These are phyloP conservation scores for Plenodomus biglobosus DNA, from an alignment of 2,329 filamentous ascomycete genomes.

Conservation along the genomic window DNA sequence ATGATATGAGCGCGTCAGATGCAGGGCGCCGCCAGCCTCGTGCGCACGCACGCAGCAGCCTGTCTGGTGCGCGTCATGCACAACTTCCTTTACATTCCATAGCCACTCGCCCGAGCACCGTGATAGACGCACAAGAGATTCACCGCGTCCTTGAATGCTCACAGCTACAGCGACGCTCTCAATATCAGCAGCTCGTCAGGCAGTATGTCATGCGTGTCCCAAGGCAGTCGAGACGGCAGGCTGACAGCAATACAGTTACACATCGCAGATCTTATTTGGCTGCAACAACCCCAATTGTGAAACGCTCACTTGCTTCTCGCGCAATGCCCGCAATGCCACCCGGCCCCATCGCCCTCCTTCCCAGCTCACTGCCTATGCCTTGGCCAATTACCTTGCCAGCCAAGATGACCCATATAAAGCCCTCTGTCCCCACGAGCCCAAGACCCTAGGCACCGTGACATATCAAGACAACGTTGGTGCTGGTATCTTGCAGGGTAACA, in stretches of 20 bases:
- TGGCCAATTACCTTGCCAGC: slow-evolving; percentile 78
- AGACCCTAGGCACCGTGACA: slow-evolving; percentile 11
- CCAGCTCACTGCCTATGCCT: slow-evolving; percentile 74
- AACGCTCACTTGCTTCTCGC: slow-evolving; percentile 79
- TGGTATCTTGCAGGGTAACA: not conserved
- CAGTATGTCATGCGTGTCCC: slow-evolving; percentile 22
- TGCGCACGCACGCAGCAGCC: not conserved
- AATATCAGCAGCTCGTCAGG: slow-evolving; percentile 39
- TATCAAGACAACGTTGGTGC: not conserved
- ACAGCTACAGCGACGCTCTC: slow-evolving; percentile 29
- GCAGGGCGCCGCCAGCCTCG: slow-evolving; percentile 12
- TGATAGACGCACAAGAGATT: slow-evolving; percentile 29
- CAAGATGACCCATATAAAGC: slow-evolving; percentile 73
- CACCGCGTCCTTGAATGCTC: slow-evolving; percentile 35
- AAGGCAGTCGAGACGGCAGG: slow-evolving; percentile 3
- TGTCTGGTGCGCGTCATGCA: not conserved
- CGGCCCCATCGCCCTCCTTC: slow-evolving; percentile 77
- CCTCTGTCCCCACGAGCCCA: slow-evolving; percentile 61
- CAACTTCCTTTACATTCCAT: too few species aligned
- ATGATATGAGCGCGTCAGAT: slow-evolving; percentile 29
- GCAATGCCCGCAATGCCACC: slow-evolving; percentile 66
- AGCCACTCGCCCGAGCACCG: slow-evolving; percentile 1
- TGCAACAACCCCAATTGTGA: slow-evolving; percentile 70
- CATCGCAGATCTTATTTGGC: slow-evolving; percentile 78
- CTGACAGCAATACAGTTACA: slow-evolving; percentile 59